Evolutionary conservation across 805 yeast species (phyloP), one percentile per base, ranked within the genome.

Genomic region (Pichia exigua): DNA sequence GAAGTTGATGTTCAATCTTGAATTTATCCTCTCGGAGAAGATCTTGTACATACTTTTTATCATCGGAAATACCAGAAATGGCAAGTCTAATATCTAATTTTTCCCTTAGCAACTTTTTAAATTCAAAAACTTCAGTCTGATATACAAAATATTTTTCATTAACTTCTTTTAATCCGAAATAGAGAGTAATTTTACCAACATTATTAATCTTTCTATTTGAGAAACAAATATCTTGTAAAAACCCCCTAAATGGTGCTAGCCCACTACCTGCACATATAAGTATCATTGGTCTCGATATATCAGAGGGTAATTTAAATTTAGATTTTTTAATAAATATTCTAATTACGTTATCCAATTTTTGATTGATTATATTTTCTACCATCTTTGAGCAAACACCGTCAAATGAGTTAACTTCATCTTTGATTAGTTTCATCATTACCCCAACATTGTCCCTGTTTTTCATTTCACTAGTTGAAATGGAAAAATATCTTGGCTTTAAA

Each of bases 231-330:
- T 91, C 97, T 70, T 88, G 82, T 35, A 92, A 67, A 59, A 92
- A 92, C 2, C 92, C 98, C 66, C 97, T 79, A 73, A 90, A 87
- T 51, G 98, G 98, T 2, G 98, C 97, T 48, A 91, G 87, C 62
- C 98, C 98, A 7, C 97, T 90, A 53, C 98, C 98, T 35, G 97
- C 96, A 20, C 97, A 96, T 58, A 92, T 78, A 83, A 91, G 78
- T 56, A 92, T 84, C n/a, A 92, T 77, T 10, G 98, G 96, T 40
- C 79, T 78, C 1, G 75, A 67, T 30, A 87, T 76, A 62, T 85
- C 83, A n/a, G 83, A 73, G 9, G 98, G 98, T 56, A 91, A 76
- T 72, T 87, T 87, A 73, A 92, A 92, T 52, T 85, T 84, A 11
- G 97, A 88, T 67, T 86, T 87, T 64, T 95, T 84, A 38, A 90